phyloP scores from a whole-genome alignment of 805 yeast species.

The Diddensiella santjacobensis region DNA sequence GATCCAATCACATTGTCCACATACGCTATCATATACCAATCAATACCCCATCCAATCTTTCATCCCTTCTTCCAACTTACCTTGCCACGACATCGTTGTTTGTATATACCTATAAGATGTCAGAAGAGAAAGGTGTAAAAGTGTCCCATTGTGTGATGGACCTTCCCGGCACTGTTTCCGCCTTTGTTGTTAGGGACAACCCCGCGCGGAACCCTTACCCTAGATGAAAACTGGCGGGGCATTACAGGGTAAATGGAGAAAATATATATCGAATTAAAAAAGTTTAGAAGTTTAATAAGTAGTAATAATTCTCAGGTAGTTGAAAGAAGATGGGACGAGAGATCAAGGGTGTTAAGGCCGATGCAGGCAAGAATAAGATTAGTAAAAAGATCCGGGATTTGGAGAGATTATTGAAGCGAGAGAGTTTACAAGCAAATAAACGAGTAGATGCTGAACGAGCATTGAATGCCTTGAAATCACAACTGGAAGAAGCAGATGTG shows the following conservation, averaged over 20 bases:
- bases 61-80: slow-evolving; percentile 22
- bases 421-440: slow-evolving; percentile 55
- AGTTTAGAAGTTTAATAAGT: too few relatives aligned
- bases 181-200: too few relatives aligned
- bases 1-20: slow-evolving; percentile 89
- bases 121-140: too few relatives aligned
- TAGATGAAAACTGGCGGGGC: too few relatives aligned
- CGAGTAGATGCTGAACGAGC: slow-evolving; percentile 56
- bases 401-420: slow-evolving; percentile 60
- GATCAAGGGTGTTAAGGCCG: slow-evolving; percentile 9
- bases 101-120: too few relatives aligned
- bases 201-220: too few relatives aligned
- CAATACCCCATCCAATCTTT: not conserved
- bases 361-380: slow-evolving; percentile 45
- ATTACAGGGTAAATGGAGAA: too few relatives aligned
- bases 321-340: slow-evolving; percentile 8
- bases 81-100: slow-evolving; percentile 35
- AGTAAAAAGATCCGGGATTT: slow-evolving; percentile 86
- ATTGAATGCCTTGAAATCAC: slow-evolving; percentile 57
- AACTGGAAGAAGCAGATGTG: slow-evolving; percentile 48
- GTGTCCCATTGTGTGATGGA: too few relatives aligned
- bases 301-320: too few relatives aligned
- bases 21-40: too few relatives aligned
- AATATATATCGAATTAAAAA: too few relatives aligned
- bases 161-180: too few relatives aligned